phyloP scores from a whole-genome alignment of 1,139 yeast species.

The Nakaseomyces uthaithaninus region DNA sequence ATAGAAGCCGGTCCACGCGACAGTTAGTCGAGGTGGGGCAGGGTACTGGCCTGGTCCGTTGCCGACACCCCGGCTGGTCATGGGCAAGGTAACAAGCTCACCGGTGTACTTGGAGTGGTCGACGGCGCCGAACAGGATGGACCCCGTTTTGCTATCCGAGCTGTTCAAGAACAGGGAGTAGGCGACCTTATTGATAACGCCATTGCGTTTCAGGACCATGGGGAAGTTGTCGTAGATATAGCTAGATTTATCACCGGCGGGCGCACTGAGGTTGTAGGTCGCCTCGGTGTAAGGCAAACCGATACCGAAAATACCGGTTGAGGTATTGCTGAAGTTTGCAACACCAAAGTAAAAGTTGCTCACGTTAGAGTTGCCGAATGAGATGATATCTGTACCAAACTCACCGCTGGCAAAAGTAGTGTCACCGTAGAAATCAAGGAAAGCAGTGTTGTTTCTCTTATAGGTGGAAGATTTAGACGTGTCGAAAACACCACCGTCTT shows the following conservation, averaged over 20 bases:
- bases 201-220: constrained; percentile 42
- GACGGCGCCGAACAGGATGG: constrained; percentile 50
- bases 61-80: constrained; percentile 35
- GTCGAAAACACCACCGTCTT: constrained; percentile 43
- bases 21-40: constrained; percentile 37
- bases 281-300: constrained; percentile 46
- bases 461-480: constrained; percentile 37
- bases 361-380: constrained; percentile 34
- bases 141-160: constrained; percentile 36
- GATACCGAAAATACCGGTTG: constrained; percentile 51
- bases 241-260: constrained; percentile 5
- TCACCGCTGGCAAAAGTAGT: constrained; percentile 46
- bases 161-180: constrained; percentile 49
- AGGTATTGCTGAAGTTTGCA: constrained; percentile 44
- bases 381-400: constrained; percentile 46
- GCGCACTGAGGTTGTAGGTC: constrained; percentile 20
- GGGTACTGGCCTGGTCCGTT: constrained; percentile 30
- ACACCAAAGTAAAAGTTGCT: constrained; percentile 45
- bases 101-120: constrained; percentile 42
- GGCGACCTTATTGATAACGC: constrained; percentile 43
- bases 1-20: constrained; percentile 35
- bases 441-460: constrained; percentile 37
- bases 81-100: constrained; percentile 37
- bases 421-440: constrained; percentile 52
- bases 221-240: constrained; percentile 43